Conservation (phyloP, 495 filamentous ascomycete species). For the Aspergillus ellipticus region DNA sequence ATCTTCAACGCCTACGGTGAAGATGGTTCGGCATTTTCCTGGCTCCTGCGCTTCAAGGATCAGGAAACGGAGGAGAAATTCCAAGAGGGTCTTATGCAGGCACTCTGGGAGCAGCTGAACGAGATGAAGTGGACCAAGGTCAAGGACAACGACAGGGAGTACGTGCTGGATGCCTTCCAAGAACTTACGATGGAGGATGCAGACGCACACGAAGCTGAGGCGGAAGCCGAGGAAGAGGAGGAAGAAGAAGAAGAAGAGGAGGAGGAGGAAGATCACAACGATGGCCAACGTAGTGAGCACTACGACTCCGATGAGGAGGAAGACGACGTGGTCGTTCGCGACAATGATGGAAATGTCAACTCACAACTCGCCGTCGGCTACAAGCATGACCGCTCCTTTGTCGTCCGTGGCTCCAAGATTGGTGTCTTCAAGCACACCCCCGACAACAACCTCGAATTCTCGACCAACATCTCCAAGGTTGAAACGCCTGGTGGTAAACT, state of each 20-base stretch:
- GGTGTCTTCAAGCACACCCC: constrained; percentile 96
- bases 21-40: constrained; percentile 89
- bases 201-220: constrained; percentile 50
- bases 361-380: constrained; percentile 97
- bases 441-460: constrained; percentile 91
- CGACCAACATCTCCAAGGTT: constrained; percentile 96
- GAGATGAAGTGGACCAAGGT: constrained; percentile 90
- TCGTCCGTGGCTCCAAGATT: constrained; percentile 94
- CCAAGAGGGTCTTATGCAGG: constrained; percentile 91
- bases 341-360: constrained; percentile 82
- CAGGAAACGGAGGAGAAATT: constrained; percentile 76
- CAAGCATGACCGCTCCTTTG: constrained; percentile 95
- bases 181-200: constrained; percentile 89
- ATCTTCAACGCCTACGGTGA: constrained; percentile 95
- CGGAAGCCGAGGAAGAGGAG: constrained; percentile 54
- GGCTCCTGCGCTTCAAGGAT: constrained; percentile 90
- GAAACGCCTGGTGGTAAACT: constrained; percentile 81
- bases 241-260: constrained; percentile 62
- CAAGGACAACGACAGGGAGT: constrained; percentile 88
- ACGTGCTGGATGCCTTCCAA: constrained; percentile 92
- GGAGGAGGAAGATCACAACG: constrained; percentile 57
- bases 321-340: constrained; percentile 70
- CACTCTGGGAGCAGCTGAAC: constrained; percentile 95
- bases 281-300: constrained; percentile 68
- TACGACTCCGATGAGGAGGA: constrained; percentile 91